These are phyloP conservation scores for Cutaneotrichosporon dermatis DNA, from an alignment of 1,284 basidiomycete species.

Conservation along the genomic window DNA sequence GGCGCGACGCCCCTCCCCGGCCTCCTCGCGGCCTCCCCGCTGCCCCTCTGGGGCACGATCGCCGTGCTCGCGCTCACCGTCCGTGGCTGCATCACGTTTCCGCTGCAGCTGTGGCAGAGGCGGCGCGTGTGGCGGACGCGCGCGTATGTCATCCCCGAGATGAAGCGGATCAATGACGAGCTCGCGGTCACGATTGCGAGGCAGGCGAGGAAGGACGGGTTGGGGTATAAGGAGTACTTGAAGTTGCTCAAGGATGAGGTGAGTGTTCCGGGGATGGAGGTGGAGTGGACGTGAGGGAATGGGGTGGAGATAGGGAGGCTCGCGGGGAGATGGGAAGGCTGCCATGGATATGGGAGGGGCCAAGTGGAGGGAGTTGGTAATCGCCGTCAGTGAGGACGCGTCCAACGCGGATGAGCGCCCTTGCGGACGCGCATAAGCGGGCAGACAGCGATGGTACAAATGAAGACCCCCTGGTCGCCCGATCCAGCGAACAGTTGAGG, in stretches of 20 bases:
- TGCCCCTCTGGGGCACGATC: not conserved
- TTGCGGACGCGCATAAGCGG: no score
- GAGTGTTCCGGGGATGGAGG: constrained; percentile 13
- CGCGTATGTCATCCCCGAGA: constrained; percentile 49
- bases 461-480: no score
- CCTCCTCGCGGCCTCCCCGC: not conserved
- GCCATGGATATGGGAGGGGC: no score
- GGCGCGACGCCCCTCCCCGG: not conserved
- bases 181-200: constrained; percentile 42
- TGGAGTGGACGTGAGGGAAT: no score
- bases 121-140: constrained; percentile 39
- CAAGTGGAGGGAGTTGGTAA: no score
- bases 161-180: constrained; percentile 44
- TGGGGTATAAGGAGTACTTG: constrained; percentile 49
- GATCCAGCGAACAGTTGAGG: no score
- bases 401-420: no score
- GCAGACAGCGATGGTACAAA: no score
- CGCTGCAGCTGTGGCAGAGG: constrained; percentile 53
- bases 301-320: no score
- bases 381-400: no score
- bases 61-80: constrained; percentile 46
- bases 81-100: constrained; percentile 51
- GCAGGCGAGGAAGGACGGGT: constrained; percentile 40
- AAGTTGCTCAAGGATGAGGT: constrained; percentile 45
- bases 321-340: no score